Evolutionary conservation across 1,284 basidiomycete species (phyloP).

Genomic region (Hypsizygus ulmarius): DNA sequence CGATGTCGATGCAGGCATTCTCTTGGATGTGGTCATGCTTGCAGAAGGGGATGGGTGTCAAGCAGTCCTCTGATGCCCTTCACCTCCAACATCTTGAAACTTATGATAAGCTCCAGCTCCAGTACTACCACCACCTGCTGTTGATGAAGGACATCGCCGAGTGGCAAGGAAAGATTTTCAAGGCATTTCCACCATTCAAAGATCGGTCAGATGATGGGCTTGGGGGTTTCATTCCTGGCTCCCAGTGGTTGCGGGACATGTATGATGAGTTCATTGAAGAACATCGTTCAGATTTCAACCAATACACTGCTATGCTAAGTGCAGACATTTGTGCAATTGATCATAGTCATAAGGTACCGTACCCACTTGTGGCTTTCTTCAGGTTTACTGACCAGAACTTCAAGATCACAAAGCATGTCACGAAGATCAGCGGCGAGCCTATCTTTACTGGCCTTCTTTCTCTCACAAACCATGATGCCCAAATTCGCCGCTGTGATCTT

Average conservation of each 20-base stretch:
- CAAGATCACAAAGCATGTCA: conserved; percentile 29
- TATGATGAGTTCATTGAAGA: conserved; percentile 28
- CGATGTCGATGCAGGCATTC: background rate
- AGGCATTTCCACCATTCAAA: conserved; percentile 21
- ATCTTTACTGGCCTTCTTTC: conserved; percentile 27
- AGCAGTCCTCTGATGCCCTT: conserved; percentile 3
- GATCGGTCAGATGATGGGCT: conserved; percentile 17
- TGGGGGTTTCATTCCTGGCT: conserved; percentile 25
- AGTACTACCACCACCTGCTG: conserved; percentile 18
- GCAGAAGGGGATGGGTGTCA: conserved; percentile 2
- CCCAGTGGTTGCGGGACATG: conserved; percentile 24
- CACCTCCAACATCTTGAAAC: conserved; percentile 2
- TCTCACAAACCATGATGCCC: conserved; percentile 26
- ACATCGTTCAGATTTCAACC: conserved; percentile 21
- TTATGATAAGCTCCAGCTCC: conserved; percentile 16
- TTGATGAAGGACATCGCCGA: too few species aligned
- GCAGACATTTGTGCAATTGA: conserved; percentile 24
- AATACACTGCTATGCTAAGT: conserved; percentile 25
- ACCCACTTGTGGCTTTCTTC: background rate
- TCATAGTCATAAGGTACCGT: conserved; percentile 31
- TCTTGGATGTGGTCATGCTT: background rate
- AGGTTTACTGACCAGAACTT: background rate
- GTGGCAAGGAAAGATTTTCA: conserved; percentile 12
- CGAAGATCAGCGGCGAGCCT: conserved; percentile 22
- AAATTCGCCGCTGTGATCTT: conserved; percentile 25